Conservation (phyloP, 2,329 filamentous ascomycete species). For the Apiospora rasikravindrae region DNA sequence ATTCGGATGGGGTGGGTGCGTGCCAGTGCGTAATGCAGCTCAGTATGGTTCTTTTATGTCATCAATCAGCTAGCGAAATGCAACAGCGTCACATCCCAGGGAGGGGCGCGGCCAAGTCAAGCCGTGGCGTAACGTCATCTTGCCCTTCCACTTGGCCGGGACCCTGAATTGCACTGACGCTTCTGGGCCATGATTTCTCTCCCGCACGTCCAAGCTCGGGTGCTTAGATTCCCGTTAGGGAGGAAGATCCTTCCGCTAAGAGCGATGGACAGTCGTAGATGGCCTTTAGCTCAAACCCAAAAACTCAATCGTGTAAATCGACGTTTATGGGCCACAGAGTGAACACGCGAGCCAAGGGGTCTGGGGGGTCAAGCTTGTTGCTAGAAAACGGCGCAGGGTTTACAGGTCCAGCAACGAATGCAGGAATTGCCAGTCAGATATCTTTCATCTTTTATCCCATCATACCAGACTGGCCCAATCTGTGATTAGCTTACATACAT, state of each 20-base stretch:
- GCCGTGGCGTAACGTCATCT: not conserved
- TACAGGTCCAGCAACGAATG: not conserved
- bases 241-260: not conserved
- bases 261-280: not conserved
- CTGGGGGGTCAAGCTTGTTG: not conserved
- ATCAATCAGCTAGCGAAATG: not conserved
- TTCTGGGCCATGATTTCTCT: not conserved
- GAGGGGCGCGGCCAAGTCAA: not conserved
- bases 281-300: not conserved
- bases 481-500: not conserved
- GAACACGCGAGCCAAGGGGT: not conserved
- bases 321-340: not conserved
- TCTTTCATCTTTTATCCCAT: not conserved
- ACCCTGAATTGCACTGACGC: constrained; percentile 4
- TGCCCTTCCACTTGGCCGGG: not conserved
- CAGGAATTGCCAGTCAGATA: not conserved
- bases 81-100: not conserved
- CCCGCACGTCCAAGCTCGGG: not conserved
- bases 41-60: not conserved
- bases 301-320: constrained; percentile 12
- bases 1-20: not conserved
- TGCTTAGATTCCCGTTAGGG: not conserved
- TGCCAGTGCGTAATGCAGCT: not conserved
- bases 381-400: not conserved
- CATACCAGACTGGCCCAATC: not conserved